A percentile compares a stretch with the other conserved stretches of the same genome.
Evolutionary conservation across 192 early-diverging fungal genomes (phyloP).

Genomic region (Coemansia sp.): DNA sequence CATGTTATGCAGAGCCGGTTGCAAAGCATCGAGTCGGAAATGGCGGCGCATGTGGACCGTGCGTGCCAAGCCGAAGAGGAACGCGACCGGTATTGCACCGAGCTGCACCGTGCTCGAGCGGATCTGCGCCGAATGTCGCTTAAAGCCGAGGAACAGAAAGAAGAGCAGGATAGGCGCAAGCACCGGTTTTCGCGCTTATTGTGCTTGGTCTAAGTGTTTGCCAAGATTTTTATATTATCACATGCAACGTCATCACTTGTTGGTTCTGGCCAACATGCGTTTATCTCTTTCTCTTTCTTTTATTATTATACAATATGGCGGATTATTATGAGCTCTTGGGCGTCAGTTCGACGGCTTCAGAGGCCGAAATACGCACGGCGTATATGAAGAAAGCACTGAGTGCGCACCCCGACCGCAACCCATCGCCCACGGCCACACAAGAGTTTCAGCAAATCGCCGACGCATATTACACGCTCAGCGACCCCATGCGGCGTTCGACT

Average conservation of each 20-base stretch:
- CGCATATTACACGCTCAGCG: conserved; percentile 76
- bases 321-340: conserved; percentile 71
- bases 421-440: conserved; percentile 56
- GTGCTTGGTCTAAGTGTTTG: conserved; percentile 26
- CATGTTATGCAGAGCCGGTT: conserved; percentile 23
- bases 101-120: conserved; percentile 45
- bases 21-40: conserved; percentile 26
- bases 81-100: conserved; percentile 29
- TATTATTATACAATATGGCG: background rate
- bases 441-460: conserved; percentile 75
- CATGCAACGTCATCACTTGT: background rate
- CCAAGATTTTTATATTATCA: background rate
- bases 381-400: conserved; percentile 75
- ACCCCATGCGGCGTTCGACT: conserved; percentile 39
- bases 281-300: background rate
- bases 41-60: conserved; percentile 29
- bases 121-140: conserved; percentile 22
- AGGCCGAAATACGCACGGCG: conserved; percentile 72
- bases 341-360: conserved; percentile 59
- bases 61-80: conserved; percentile 27
- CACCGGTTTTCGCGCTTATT: conserved; percentile 26
- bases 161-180: conserved; percentile 21
- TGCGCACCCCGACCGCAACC: conserved; percentile 71
- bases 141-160: conserved; percentile 39
- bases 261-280: background rate